Evolutionary conservation across 1,284 basidiomycete genomes (phyloP).

Genomic region (Ustilago xerochloae): DNA sequence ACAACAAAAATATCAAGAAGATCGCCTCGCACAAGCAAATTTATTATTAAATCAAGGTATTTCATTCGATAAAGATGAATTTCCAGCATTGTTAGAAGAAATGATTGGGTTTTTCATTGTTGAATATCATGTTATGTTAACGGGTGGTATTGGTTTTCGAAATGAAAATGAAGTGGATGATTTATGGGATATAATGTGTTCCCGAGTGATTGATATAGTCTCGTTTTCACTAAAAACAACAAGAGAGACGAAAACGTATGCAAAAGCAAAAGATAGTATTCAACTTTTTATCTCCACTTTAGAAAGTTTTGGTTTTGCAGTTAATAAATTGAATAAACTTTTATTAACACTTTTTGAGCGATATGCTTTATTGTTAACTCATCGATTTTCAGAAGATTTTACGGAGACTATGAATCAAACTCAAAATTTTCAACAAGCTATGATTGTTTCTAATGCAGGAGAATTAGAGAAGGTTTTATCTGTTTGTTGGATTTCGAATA

Average conservation of each 20-base stretch:
- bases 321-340: slow-evolving; percentile 83
- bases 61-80: slow-evolving; percentile 62
- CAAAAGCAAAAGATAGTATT: slow-evolving; percentile 85
- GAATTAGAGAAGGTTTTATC: slow-evolving; percentile 83
- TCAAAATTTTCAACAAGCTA: slow-evolving; percentile 89
- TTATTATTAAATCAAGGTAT: slow-evolving; percentile 82
- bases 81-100: slow-evolving; percentile 74
- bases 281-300: slow-evolving; percentile 91
- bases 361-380: slow-evolving; percentile 84
- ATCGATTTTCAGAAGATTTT: slow-evolving; percentile 79
- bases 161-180: slow-evolving; percentile 91
- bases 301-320: slow-evolving; percentile 84
- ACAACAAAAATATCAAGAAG: slow-evolving; percentile 91
- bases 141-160: slow-evolving; percentile 80
- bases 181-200: slow-evolving; percentile 90
- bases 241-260: slow-evolving; percentile 83
- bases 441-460: slow-evolving; percentile 80
- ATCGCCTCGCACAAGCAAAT: slow-evolving; percentile 91
- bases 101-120: slow-evolving; percentile 99
- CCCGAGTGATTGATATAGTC: slow-evolving; percentile 81
- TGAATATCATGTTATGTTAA: slow-evolving; percentile 89
- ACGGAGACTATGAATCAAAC: slow-evolving; percentile 77
- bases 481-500: slow-evolving; percentile 83
- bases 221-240: slow-evolving; percentile 80
- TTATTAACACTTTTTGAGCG: slow-evolving; percentile 89